Percentiles rank a stretch among this genome's conserved stretches.
Evolutionary conservation across 768 basidiomycete genomes (phyloP).

Genomic region (Termitomyces sp.): DNA sequence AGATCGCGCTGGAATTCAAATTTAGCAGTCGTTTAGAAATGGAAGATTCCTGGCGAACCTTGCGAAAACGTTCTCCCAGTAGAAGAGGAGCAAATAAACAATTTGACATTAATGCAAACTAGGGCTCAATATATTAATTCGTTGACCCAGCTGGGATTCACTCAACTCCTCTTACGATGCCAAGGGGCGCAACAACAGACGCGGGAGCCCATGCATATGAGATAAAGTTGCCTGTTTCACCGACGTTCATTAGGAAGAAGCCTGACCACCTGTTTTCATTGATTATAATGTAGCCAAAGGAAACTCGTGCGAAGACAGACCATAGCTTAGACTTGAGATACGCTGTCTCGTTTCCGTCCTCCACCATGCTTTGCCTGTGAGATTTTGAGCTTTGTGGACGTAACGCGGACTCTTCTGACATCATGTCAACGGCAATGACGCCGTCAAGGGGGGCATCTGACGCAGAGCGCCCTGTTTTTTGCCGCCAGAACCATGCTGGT

Average conservation of each 20-base stretch:
- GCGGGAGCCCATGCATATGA: slow-evolving; percentile 90
- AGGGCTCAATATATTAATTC: slow-evolving; percentile 7
- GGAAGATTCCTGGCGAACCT: slow-evolving; percentile 36
- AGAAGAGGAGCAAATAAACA: slow-evolving; percentile 90
- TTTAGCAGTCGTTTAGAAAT: slow-evolving; percentile 12
- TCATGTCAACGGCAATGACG: slow-evolving; percentile 38
- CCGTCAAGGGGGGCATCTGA: not conserved
- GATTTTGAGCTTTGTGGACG: slow-evolving; percentile 16
- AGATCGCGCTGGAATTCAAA: slow-evolving; percentile 57
- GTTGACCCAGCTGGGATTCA: not conserved
- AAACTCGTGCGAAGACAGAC: slow-evolving; percentile 32
- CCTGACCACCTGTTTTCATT: slow-evolving; percentile 73
- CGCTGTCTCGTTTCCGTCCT: slow-evolving; percentile 57
- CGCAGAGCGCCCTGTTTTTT: slow-evolving; percentile 7
- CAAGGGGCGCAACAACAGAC: slow-evolving; percentile 91
- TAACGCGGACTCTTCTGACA: slow-evolving; percentile 33
- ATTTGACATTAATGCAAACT: slow-evolving; percentile 94
- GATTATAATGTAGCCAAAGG: not conserved
- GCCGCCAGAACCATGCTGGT: slow-evolving; percentile 27
- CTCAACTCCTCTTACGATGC: slow-evolving; percentile 64
- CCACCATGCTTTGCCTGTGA: slow-evolving; percentile 16
- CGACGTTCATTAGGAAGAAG: slow-evolving; percentile 84
- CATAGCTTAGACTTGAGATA: slow-evolving; percentile 86
- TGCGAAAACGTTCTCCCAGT: slow-evolving; percentile 78
- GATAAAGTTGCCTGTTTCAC: slow-evolving; percentile 88